Conservation (phyloP, 1,139 yeast species). For the Yamadazyma spencermartinsiae region DNA sequence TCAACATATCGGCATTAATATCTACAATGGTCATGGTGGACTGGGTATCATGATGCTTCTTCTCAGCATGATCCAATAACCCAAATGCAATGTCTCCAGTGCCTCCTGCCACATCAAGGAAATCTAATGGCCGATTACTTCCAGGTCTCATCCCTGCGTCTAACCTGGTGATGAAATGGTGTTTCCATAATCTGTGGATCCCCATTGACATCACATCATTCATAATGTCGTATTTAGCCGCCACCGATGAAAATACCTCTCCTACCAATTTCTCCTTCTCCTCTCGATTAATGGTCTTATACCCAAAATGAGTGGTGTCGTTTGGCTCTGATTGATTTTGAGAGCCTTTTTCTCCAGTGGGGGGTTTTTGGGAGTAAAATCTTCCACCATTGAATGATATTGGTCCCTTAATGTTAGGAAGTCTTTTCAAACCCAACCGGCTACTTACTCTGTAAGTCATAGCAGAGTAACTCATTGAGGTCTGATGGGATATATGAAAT, state of each 20-base stretch:
- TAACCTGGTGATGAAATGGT: conserved; percentile 79
- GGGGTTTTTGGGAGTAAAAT: neutral
- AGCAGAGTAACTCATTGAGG: no score
- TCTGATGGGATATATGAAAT: no score
- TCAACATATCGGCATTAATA: conserved; percentile 93
- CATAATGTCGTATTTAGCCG: conserved; percentile 92
- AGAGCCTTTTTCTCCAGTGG: neutral
- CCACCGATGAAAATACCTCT: conserved; percentile 91
- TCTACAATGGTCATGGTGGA: conserved; percentile 91
- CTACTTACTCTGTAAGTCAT: no score
- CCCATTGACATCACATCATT: conserved; percentile 98
- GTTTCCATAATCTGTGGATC: conserved; percentile 92
- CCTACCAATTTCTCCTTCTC: conserved; percentile 88
- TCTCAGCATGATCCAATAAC: conserved; percentile 84
- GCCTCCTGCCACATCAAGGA: conserved; percentile 98
- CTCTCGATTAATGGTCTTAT: conserved; percentile 73
- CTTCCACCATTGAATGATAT: neutral
- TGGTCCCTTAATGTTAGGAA: no score
- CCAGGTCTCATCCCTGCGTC: conserved; percentile 96
- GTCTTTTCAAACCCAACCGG: no score
- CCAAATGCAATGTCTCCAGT: conserved; percentile 99
- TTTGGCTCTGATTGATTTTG: neutral
- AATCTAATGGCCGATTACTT: conserved; percentile 71
- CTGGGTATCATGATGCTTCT: conserved; percentile 69
- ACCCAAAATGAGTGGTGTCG: conserved; percentile 88